Evolutionary conservation across 1,284 basidiomycete genomes (phyloP).

Genomic region (Tylopilus sp.): DNA sequence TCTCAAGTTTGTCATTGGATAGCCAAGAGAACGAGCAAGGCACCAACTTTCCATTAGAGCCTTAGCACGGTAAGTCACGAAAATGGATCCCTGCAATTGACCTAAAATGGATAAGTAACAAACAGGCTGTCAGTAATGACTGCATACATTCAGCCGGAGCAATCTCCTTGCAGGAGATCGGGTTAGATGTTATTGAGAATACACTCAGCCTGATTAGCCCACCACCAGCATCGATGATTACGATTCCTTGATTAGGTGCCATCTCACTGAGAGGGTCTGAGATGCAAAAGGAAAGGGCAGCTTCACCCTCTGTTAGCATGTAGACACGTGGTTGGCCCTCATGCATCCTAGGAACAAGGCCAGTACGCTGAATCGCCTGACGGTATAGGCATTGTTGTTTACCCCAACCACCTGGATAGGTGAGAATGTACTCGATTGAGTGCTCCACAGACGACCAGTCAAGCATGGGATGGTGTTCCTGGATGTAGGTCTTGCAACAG

Average conservation of each 20-base stretch:
- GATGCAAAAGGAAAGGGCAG: background rate
- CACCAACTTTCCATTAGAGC: background rate
- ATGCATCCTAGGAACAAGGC: background rate
- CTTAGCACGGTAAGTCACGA: background rate
- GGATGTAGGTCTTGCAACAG: background rate
- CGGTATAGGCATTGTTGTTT: background rate
- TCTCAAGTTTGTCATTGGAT: background rate
- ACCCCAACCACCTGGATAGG: background rate
- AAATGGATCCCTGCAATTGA: background rate
- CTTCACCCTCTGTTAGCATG: background rate
- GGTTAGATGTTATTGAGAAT: background rate
- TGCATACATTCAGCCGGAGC: slow-evolving; percentile 2
- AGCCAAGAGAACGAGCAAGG: too few relatives aligned
- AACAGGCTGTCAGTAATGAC: background rate
- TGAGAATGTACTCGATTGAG: background rate
- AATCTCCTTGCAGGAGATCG: background rate
- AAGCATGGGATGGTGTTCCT: background rate
- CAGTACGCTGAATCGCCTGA: background rate
- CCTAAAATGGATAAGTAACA: background rate
- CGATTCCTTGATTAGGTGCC: background rate
- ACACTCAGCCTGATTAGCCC: background rate
- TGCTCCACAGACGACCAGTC: background rate
- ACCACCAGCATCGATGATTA: slow-evolving; percentile 1
- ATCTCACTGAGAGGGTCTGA: background rate
- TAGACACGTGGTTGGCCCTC: background rate